Base-by-base conservation (phyloP, 768 basidiomycete species). In the Boletus vinaceobasis region DNA sequence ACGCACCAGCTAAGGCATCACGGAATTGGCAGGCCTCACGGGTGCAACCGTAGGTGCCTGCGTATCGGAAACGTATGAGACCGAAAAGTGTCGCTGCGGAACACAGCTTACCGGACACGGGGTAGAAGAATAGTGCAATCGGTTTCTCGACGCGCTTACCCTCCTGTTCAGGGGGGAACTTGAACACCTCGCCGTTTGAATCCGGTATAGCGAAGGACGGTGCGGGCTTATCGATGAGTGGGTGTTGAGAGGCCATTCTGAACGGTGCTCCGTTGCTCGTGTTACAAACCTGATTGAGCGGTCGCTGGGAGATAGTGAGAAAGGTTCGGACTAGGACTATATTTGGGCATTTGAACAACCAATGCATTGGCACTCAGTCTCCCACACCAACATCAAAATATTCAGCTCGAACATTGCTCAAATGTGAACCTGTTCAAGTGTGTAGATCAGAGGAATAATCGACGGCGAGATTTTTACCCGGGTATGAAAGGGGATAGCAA, bases 21-120 rank as follows among this genome's bases (percentile, higher is more conserved):
- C 91, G 81, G 70, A 94, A 92, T 49, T 84, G 77, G 62, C 90
- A 92, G 2, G 87, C 90, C 69, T 93, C 85, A 63, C 79, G 85
- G 17, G 88, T 94, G 70, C 92, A 93, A 6, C 87, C 90, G 48
- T 75, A 85, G 2, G 88, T 82, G 7, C 85, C 88, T 85, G 67
- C 43, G 43, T 40, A 35, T 43, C 23, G 19, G 31, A 56, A 44
- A 31, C 26, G n/a, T 26, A 50, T 32, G 26, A 39, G 44, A 44
- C 19, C 4, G 2, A 56, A 42, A n/a, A 11, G n/a, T 1, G 7
- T 40, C 27, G 27, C 38, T 13, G 51, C 62, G 35, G 57, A 62
- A n/a, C 56, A 57, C 38, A 40, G 51, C 70, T 55, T 70, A 85
- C 87, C 83, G 38, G 87, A 79, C 63, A 79, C 76, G 10, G 88